Conservation (phyloP, 2,329 filamentous ascomycete species). For the Colletotrichum falcatum region DNA sequence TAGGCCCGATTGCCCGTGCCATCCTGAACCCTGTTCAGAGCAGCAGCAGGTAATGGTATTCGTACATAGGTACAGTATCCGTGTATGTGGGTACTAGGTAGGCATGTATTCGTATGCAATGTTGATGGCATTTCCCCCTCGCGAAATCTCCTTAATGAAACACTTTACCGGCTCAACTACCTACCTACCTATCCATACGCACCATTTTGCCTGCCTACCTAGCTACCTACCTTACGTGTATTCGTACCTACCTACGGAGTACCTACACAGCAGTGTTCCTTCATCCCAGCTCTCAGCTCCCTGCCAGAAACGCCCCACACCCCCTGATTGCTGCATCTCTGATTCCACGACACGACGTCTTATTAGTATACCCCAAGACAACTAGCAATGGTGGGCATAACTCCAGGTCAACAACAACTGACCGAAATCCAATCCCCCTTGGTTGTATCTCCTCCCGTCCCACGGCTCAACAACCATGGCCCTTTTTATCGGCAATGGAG, state of each 20-base stretch:
- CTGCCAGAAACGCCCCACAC: slow-evolving; percentile 10
- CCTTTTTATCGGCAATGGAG: slow-evolving; percentile 21
- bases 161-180: slow-evolving; percentile 12
- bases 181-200: no score
- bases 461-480: slow-evolving; percentile 29
- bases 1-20: slow-evolving; percentile 35
- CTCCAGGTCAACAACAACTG: not conserved
- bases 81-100: no score
- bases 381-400: slow-evolving; percentile 14
- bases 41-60: no score
- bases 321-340: slow-evolving; percentile 36
- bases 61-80: no score
- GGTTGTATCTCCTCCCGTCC: slow-evolving; percentile 8
- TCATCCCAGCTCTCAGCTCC: not conserved
- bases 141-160: slow-evolving; percentile 15
- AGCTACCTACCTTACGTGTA: no score
- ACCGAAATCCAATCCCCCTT: slow-evolving; percentile 22
- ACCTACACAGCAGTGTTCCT: no score
- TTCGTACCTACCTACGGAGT: slow-evolving; percentile 1
- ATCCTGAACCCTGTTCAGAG: slow-evolving; percentile 26
- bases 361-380: slow-evolving; percentile 3
- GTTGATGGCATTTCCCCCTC: slow-evolving; percentile 24
- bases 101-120: not conserved
- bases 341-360: slow-evolving; percentile 40
- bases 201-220: no score